phyloP scores from a whole-genome alignment of 2,329 filamentous ascomycete species.

The Nothopassalora personata region DNA sequence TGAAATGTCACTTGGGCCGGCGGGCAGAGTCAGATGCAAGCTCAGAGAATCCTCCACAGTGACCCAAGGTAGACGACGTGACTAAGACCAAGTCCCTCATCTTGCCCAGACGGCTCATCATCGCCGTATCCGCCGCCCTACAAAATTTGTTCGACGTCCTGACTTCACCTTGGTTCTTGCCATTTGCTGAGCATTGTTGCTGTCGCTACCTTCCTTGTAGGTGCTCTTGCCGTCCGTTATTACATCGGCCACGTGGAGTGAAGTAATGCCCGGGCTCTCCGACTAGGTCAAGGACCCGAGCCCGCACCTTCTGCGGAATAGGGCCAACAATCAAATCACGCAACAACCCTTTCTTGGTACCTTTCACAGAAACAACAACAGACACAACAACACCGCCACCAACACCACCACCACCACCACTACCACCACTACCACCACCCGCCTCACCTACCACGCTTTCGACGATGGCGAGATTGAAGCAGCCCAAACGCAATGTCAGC shows the following conservation, averaged over 20 bases:
- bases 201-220: not conserved
- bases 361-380: conserved; percentile 3
- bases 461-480: conserved; percentile 17
- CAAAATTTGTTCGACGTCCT: not conserved
- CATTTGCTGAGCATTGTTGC: not conserved
- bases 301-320: not conserved
- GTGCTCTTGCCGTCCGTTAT: not conserved
- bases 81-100: not conserved
- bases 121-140: not conserved
- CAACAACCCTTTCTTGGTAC: not conserved
- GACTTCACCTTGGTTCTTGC: not conserved
- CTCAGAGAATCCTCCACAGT: not conserved
- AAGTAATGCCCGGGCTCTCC: not conserved
- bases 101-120: conserved; percentile 1
- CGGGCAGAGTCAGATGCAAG: not conserved
- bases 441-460: not conserved
- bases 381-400: too few species aligned
- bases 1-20: not conserved
- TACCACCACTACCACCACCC: not conserved
- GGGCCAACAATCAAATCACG: not conserved
- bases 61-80: not conserved
- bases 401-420: too few species aligned
- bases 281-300: not conserved
- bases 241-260: not conserved
- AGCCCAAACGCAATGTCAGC: conserved; percentile 19